A percentile compares a stretch with the other conserved stretches of the same genome.
Conservation (phyloP, 345 rosid species). For the sweet orange (Citrus sinensis) region DNA sequence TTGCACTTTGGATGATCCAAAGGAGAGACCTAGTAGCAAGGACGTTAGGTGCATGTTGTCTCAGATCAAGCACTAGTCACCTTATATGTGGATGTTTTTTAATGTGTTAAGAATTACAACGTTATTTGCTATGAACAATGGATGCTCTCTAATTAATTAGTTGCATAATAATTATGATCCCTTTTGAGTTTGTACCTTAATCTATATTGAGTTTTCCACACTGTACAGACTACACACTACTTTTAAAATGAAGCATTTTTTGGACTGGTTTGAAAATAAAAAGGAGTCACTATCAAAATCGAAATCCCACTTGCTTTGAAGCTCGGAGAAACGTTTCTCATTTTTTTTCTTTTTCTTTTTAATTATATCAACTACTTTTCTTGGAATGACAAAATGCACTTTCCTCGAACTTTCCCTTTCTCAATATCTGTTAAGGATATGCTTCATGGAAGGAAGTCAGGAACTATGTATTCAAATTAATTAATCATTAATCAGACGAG, state of each 20-base stretch:
- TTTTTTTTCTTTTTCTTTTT: too few species aligned
- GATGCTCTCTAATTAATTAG: not conserved
- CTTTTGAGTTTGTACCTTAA: not conserved
- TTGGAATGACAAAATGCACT: too few species aligned
- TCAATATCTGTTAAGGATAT: too few species aligned
- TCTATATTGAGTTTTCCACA: too few species aligned
- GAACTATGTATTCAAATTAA: slow-evolving; percentile 23
- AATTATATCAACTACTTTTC: too few species aligned
- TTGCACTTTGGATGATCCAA: slow-evolving; percentile 75
- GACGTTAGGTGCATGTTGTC: slow-evolving; percentile 67
- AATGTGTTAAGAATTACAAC: not conserved
- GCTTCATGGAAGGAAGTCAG: slow-evolving; percentile 27
- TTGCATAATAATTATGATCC: not conserved
- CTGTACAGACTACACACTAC: not conserved
- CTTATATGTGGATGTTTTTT: not conserved
- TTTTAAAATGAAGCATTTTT: not conserved
- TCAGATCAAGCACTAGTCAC: slow-evolving; percentile 43
- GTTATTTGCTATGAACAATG: not conserved
- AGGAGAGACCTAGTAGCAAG: slow-evolving; percentile 84
- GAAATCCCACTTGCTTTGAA: too few species aligned
- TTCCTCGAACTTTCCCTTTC: too few species aligned
- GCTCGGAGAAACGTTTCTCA: too few species aligned
- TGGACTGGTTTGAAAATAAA: too few species aligned
- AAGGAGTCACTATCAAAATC: too few species aligned
- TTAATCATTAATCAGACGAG: not conserved